These are phyloP conservation scores for Petunia hybrid DNA, from an alignment of 305 asterid genomes.

Conservation along the genomic window DNA sequence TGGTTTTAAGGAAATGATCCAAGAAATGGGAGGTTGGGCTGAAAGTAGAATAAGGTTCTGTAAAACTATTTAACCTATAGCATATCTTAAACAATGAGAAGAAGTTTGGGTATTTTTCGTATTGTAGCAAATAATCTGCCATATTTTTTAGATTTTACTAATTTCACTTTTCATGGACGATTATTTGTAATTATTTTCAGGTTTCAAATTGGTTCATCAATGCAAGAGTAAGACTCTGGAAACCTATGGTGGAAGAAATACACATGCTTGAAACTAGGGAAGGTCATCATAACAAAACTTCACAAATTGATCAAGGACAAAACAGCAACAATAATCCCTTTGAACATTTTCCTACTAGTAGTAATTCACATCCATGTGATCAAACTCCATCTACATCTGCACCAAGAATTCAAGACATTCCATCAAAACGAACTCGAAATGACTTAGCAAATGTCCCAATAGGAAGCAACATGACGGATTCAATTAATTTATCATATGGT, in stretches of 20 bases:
- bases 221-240: slow-evolving; percentile 40
- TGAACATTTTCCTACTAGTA: slow-evolving; percentile 45
- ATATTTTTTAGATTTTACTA: no score
- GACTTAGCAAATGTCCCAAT: slow-evolving; percentile 30
- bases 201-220: slow-evolving; percentile 43
- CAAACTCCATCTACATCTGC: slow-evolving; percentile 48
- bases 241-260: slow-evolving; percentile 42
- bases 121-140: no score
- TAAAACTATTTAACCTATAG: no score
- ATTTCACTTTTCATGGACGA: no score
- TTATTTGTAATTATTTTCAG: neutral
- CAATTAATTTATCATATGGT: slow-evolving; percentile 48
- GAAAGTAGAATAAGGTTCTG: no score
- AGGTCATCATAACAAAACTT: slow-evolving; percentile 49
- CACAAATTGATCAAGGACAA: slow-evolving; percentile 50
- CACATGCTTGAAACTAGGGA: slow-evolving; percentile 36
- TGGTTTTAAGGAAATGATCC: neutral
- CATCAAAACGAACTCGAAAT: slow-evolving; percentile 62
- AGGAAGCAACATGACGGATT: slow-evolving; percentile 38
- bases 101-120: no score
- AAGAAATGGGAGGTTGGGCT: neutral
- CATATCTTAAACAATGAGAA: no score
- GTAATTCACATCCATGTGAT: slow-evolving; percentile 39
- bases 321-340: slow-evolving; percentile 30
- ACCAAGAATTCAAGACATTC: slow-evolving; percentile 53